Percentiles rank a stretch among this genome's conserved stretches.
phyloP scores from a whole-genome alignment of 176 grass and related monocot genomes.

The Carex myosuroides region DNA sequence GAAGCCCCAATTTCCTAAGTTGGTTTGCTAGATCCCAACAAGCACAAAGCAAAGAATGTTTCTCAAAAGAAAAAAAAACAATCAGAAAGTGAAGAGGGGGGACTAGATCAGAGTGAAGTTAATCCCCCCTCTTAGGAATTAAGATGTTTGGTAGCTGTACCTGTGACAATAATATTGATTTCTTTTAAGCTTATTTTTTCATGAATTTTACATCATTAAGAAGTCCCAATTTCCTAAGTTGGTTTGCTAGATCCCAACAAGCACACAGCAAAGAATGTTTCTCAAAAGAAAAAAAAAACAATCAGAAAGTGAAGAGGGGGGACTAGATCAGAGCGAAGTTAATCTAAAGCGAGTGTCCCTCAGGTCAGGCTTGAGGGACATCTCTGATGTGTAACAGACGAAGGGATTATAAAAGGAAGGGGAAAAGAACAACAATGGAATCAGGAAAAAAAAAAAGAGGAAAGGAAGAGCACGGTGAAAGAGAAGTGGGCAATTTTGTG shows the following conservation, averaged over 20 bases:
- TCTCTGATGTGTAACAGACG: not conserved
- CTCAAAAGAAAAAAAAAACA: not conserved
- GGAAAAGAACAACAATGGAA: not conserved
- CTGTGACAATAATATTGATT: not conserved
- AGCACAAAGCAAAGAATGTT: not conserved
- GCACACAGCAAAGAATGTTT: not conserved
- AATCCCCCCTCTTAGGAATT: not conserved
- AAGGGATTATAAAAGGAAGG: not conserved
- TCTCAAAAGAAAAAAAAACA: not conserved
- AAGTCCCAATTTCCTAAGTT: not conserved
- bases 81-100: not conserved
- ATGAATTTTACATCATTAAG: not conserved
- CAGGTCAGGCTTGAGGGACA: not conserved
- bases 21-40: not conserved
- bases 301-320: not conserved
- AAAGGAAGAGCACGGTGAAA: not conserved
- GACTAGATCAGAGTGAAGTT: not conserved
- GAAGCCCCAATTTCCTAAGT: not conserved
- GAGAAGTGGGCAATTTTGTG: not conserved
- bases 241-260: not conserved
- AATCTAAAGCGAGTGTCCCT: not conserved
- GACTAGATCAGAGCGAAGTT: not conserved
- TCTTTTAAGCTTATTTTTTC: not conserved
- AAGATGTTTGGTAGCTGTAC: not conserved
- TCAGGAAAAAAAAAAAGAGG: not conserved